Percentiles rank a stretch among this genome's conserved stretches.
phyloP scores from a whole-genome alignment of 148 eudicot species.

The Chenopodium berlandieri region DNA sequence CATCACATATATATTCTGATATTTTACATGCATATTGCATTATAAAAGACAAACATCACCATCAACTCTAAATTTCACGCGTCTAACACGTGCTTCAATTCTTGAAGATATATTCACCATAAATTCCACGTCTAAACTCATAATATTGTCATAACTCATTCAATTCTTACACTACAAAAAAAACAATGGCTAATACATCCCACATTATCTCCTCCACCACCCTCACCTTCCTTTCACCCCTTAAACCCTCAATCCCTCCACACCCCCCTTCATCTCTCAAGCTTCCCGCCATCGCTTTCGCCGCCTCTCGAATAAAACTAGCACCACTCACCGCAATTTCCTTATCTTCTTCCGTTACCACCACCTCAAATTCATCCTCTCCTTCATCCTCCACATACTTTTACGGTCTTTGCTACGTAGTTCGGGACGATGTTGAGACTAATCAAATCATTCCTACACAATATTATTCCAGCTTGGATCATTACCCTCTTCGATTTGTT shows the following conservation, averaged over 20 bases:
- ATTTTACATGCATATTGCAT: no score
- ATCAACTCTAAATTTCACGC: no score
- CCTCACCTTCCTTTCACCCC: not conserved
- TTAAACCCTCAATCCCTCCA: not conserved
- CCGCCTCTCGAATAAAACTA: not conserved
- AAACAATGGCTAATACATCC: not conserved
- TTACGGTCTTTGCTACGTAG: conserved; percentile 34
- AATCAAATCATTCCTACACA: conserved; percentile 83
- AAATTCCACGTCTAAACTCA: no score
- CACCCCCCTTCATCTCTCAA: not conserved
- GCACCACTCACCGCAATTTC: not conserved
- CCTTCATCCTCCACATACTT: not conserved
- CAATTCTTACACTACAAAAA: not conserved
- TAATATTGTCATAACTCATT: not conserved
- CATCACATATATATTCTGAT: no score
- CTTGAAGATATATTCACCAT: no score
- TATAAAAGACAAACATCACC: no score
- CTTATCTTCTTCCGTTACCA: not conserved
- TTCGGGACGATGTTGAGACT: conserved; percentile 81
- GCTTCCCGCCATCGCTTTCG: not conserved
- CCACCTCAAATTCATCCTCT: not conserved
- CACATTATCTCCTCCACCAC: not conserved
- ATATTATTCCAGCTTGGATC: conserved; percentile 36
- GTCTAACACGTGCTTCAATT: no score
- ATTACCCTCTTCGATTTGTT: not conserved